These are phyloP conservation scores for Podosphaera xanthii DNA, from an alignment of 2,329 filamentous ascomycete species.

Conservation along the genomic window DNA sequence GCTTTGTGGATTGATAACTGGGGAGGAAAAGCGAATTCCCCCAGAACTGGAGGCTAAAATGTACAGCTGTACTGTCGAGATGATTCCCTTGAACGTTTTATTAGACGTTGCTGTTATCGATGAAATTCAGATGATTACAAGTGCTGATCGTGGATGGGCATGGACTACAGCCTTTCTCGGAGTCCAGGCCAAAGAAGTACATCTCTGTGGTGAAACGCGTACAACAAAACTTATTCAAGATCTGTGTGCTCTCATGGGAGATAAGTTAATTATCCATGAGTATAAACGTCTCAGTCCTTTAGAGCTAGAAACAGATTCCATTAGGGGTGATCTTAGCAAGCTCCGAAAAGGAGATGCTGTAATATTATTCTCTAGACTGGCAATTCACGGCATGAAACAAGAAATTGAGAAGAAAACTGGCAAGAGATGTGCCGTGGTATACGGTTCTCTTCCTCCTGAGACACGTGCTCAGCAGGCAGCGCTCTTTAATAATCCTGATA, in stretches of 20 bases:
- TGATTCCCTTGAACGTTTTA: slow-evolving; percentile 30
- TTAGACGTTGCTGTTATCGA: slow-evolving; percentile 87
- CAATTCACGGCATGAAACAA: slow-evolving; percentile 57
- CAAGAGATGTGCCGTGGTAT: slow-evolving; percentile 72
- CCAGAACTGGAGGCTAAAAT: slow-evolving; percentile 34
- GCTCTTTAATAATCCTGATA: slow-evolving; percentile 85
- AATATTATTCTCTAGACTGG: slow-evolving; percentile 64
- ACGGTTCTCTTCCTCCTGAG: slow-evolving; percentile 77
- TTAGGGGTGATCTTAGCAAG: slow-evolving; percentile 38
- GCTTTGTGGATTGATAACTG: slow-evolving; percentile 62
- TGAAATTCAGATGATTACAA: slow-evolving; percentile 93
- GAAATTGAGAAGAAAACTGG: slow-evolving; percentile 57
- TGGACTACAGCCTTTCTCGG: slow-evolving; percentile 87
- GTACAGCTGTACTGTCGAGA: slow-evolving; percentile 83
- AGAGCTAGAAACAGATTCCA: slow-evolving; percentile 35
- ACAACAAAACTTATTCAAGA: slow-evolving; percentile 57
- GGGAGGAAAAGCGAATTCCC: slow-evolving; percentile 63
- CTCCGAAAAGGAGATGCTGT: slow-evolving; percentile 79
- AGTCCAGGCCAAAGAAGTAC: slow-evolving; percentile 67
- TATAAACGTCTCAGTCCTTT: slow-evolving; percentile 72
- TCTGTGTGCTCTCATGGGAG: slow-evolving; percentile 57
- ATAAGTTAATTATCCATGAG: slow-evolving; percentile 56
- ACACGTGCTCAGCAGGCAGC: slow-evolving; percentile 77
- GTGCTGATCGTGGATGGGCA: slow-evolving; percentile 61
- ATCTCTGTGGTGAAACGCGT: slow-evolving; percentile 79